Evolutionary conservation across 352 stramenopile species (phyloP).

Genomic region (Phytophthora sansomeana): DNA sequence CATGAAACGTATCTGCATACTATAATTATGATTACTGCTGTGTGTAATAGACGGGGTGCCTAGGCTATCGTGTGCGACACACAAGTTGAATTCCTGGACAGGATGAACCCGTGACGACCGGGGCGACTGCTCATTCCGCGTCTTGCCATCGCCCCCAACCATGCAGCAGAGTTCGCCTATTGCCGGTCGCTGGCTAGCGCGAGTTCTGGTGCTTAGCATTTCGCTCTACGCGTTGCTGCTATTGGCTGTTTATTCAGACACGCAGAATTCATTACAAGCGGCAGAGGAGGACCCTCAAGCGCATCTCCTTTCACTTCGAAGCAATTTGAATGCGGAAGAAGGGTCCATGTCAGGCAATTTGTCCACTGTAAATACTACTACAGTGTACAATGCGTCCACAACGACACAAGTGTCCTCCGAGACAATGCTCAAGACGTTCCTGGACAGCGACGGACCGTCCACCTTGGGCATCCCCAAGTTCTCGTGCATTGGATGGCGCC

Average conservation of each 20-base stretch:
- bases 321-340: conserved; percentile 1
- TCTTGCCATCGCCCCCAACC: conserved; percentile 7
- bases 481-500: conserved; percentile 32
- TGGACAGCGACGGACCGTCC: conserved; percentile 24
- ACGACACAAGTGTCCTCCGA: conserved; percentile 10
- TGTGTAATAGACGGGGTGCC: not conserved
- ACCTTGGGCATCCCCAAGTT: conserved; percentile 15
- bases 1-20: not conserved
- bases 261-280: not conserved
- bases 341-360: conserved; percentile 11
- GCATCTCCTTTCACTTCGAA: conserved; percentile 18
- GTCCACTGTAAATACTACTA: not conserved
- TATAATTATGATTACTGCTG: too few relatives aligned
- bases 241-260: conserved; percentile 16
- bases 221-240: conserved; percentile 24
- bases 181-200: conserved; percentile 26
- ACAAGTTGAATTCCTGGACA: conserved; percentile 4
- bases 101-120: not conserved
- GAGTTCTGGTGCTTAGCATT: conserved; percentile 20
- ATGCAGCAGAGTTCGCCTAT: conserved; percentile 21
- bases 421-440: conserved; percentile 21
- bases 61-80: not conserved
- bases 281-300: not conserved
- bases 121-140: conserved; percentile 23
- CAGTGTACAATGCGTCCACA: not conserved